Percentiles rank a stretch among this genome's conserved stretches.
Conservation (phyloP, 495 filamentous ascomycete genomes). For the Xylaria acuta region DNA sequence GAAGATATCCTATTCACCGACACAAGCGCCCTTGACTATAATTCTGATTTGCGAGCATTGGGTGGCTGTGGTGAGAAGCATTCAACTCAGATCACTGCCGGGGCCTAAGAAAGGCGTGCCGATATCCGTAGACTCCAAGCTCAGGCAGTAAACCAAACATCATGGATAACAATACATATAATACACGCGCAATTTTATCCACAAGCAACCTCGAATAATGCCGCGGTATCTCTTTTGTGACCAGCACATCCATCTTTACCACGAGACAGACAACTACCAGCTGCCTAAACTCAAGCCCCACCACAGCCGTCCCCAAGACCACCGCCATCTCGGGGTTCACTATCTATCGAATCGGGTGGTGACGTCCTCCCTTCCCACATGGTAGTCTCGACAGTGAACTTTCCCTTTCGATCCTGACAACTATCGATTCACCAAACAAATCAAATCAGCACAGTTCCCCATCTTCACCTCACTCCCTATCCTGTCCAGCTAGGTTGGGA, state of each 20-base stretch:
- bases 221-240: neutral
- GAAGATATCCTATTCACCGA: too few species aligned
- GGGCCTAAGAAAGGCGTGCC: neutral
- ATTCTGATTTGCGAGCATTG: neutral
- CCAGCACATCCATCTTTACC: neutral
- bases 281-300: slow-evolving; percentile 24
- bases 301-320: neutral
- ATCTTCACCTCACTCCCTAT: neutral
- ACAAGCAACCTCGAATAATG: neutral
- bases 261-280: neutral
- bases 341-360: slow-evolving; percentile 3
- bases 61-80: neutral
- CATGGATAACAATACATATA: neutral
- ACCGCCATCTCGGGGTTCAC: neutral
- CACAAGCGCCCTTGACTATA: too few species aligned
- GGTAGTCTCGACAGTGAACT: slow-evolving; percentile 82
- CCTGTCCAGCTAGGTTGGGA: neutral
- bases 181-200: neutral
- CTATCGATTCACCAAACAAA: slow-evolving; percentile 50
- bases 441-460: neutral
- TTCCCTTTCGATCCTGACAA: slow-evolving; percentile 67
- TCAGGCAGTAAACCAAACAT: neutral
- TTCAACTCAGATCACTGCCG: neutral
- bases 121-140: slow-evolving; percentile 4
- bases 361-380: slow-evolving; percentile 65